phyloP scores from a whole-genome alignment of 805 yeast genomes.

The Wickerhamiella azymoides region DNA sequence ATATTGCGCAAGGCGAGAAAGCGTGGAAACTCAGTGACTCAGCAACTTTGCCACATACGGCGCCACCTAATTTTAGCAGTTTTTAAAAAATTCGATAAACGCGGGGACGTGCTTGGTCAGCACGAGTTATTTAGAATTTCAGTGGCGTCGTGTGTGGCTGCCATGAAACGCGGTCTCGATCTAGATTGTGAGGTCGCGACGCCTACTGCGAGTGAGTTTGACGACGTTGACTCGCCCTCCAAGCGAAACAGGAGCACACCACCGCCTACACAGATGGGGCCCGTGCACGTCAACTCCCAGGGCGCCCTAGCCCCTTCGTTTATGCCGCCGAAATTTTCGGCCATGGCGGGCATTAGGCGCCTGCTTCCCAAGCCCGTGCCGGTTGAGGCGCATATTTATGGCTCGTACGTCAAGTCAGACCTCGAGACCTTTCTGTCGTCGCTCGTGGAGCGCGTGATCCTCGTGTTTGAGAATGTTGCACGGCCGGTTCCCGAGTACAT shows the following conservation, averaged over 20 bases:
- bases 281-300: slow-evolving; percentile 6
- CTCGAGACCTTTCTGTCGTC: slow-evolving; percentile 11
- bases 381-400: slow-evolving; percentile 12
- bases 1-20: neutral
- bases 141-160: neutral
- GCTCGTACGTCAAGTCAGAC: slow-evolving; percentile 8
- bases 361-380: slow-evolving; percentile 10
- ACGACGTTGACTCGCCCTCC: slow-evolving; percentile 5
- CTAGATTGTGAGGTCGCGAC: neutral
- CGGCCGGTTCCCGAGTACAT: slow-evolving; percentile 8
- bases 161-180: slow-evolving; percentile 7
- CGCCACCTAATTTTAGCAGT: too few species aligned
- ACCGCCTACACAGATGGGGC: slow-evolving; percentile 8
- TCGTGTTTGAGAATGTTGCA: slow-evolving; percentile 14
- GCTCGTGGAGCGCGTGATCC: slow-evolving; percentile 11
- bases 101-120: too few species aligned
- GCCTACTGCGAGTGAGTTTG: neutral
- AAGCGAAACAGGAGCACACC: slow-evolving; percentile 8
- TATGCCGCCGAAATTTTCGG: slow-evolving; percentile 11
- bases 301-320: slow-evolving; percentile 8
- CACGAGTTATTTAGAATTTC: neutral
- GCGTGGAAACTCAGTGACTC: neutral
- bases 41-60: neutral
- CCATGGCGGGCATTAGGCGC: slow-evolving; percentile 18
- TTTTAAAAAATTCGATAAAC: too few species aligned